Percentiles rank a stretch among this genome's conserved stretches.
Conservation (phyloP, 345 rosid species). For the Dipteronia dyeriana region DNA sequence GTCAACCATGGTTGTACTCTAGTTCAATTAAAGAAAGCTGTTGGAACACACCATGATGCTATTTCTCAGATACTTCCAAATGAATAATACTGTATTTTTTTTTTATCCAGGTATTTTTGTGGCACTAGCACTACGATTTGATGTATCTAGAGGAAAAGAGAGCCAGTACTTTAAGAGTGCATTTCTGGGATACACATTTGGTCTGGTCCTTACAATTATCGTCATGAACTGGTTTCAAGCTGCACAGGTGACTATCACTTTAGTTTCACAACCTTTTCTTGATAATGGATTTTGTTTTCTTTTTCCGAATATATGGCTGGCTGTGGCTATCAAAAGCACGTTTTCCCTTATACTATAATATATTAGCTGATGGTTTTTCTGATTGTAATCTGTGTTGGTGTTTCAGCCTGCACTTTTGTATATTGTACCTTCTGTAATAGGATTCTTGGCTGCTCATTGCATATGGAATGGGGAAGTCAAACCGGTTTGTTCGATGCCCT, state of each 20-base stretch:
- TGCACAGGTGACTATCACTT: slow-evolving; percentile 65
- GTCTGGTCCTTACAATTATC: slow-evolving; percentile 78
- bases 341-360: neutral
- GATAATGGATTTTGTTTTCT: neutral
- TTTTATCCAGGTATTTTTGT: slow-evolving; percentile 81
- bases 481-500: slow-evolving; percentile 59
- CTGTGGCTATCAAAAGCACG: neutral
- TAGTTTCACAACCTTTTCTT: neutral
- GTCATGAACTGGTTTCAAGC: slow-evolving; percentile 99
- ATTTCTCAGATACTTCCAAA: neutral
- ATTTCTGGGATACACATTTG: slow-evolving; percentile 74
- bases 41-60: neutral
- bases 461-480: slow-evolving; percentile 92
- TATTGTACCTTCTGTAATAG: slow-evolving; percentile 91
- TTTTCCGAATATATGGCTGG: neutral
- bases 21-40: neutral
- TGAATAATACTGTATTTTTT: neutral
- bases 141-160: slow-evolving; percentile 81
- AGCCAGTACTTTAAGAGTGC: slow-evolving; percentile 97
- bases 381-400: slow-evolving; percentile 3
- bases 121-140: slow-evolving; percentile 92
- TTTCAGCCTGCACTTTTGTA: slow-evolving; percentile 95
- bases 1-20: neutral
- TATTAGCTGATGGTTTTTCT: neutral
- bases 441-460: slow-evolving; percentile 90